Evolutionary conservation across 352 stramenopile species (phyloP).

Genomic region (Phytopythium ostracodes): DNA sequence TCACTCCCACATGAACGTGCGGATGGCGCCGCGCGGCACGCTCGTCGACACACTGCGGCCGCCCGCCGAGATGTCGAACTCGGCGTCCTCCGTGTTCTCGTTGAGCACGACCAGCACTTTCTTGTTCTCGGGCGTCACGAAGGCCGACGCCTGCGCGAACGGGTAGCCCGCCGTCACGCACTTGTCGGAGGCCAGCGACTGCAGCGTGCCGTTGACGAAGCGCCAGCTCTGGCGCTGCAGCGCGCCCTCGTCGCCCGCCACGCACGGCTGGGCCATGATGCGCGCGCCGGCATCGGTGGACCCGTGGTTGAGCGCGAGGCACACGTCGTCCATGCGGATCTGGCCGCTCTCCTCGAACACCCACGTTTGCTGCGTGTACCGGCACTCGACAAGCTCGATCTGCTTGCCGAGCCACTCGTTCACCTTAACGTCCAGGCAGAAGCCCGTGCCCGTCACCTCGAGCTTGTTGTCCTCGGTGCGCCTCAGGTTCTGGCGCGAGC

Average conservation of each 20-base stretch:
- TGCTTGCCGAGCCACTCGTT: no score
- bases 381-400: conserved; percentile 60
- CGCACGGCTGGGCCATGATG: conserved; percentile 50
- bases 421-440: conserved; percentile 71
- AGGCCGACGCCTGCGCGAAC: conserved; percentile 64
- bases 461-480: conserved; percentile 68
- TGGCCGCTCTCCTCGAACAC: conserved; percentile 40
- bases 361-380: conserved; percentile 65
- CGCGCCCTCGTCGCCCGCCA: conserved; percentile 18
- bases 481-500: conserved; percentile 54
- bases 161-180: conserved; percentile 79
- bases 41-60: conserved; percentile 40
- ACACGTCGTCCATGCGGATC: conserved; percentile 63
- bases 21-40: conserved; percentile 56
- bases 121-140: conserved; percentile 66
- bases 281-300: conserved; percentile 47
- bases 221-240: conserved; percentile 48
- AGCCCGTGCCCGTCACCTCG: conserved; percentile 51
- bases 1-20: conserved; percentile 74
- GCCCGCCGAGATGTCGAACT: conserved; percentile 59
- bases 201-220: conserved; percentile 57
- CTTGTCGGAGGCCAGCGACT: conserved; percentile 44
- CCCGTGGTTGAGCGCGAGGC: conserved; percentile 63
- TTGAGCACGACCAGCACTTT: conserved; percentile 83
- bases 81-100: conserved; percentile 74